A percentile compares a stretch with the other conserved stretches of the same genome.
phyloP scores from a whole-genome alignment of 495 filamentous ascomycete species.

The Lichenothelia convexa region DNA sequence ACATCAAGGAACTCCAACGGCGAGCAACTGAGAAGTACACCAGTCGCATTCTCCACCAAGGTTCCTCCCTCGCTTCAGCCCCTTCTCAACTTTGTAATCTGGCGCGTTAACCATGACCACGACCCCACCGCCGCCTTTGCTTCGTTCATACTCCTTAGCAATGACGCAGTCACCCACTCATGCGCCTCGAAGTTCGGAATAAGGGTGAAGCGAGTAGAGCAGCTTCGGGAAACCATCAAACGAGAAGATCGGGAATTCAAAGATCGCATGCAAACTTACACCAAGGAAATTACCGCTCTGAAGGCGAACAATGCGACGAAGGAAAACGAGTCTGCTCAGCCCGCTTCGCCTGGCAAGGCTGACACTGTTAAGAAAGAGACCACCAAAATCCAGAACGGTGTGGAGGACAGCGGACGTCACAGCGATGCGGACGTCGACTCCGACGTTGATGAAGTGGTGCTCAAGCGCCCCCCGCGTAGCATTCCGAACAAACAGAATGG shows the following conservation, averaged over 20 bases:
- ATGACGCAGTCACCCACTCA: constrained; percentile 33
- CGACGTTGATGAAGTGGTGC: constrained; percentile 38
- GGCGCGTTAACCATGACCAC: constrained; percentile 34
- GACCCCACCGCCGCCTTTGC: constrained; percentile 25
- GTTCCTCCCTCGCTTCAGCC: constrained; percentile 32
- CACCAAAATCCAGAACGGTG: too few relatives aligned
- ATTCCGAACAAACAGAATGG: constrained; percentile 18
- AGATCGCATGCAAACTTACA: constrained; percentile 25
- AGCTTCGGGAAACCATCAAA: constrained; percentile 37
- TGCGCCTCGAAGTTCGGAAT: constrained; percentile 46
- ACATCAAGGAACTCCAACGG: too few relatives aligned
- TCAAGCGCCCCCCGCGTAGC: constrained; percentile 23
- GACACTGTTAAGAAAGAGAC: too few relatives aligned
- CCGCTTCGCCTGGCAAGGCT: too few relatives aligned
- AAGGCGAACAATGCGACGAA: too few relatives aligned
- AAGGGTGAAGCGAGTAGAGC: constrained; percentile 38
- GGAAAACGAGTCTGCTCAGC: too few relatives aligned
- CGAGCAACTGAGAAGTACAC: too few relatives aligned
- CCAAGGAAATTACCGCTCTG: constrained; percentile 22
- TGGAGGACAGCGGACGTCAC: constrained; percentile 20
- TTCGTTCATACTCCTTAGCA: constrained; percentile 35
- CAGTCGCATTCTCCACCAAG: not conserved
- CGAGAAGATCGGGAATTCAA: constrained; percentile 42
- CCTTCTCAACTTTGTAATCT: constrained; percentile 42
- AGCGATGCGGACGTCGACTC: constrained; percentile 30